phyloP scores from a whole-genome alignment of 129 eudicot genomes.

The Silybum marianum region DNA sequence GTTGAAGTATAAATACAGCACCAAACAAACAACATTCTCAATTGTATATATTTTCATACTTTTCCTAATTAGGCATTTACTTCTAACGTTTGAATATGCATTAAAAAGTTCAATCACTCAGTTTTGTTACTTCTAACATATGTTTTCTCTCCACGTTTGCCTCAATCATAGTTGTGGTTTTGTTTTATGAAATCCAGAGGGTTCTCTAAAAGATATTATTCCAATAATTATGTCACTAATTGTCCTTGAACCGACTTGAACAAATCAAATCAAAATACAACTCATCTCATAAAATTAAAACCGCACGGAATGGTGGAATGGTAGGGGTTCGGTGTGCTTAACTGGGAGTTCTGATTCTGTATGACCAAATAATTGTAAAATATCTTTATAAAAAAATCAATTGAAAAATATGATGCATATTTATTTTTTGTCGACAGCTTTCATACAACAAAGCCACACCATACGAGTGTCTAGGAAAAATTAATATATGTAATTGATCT shows the following conservation, averaged over 20 bases:
- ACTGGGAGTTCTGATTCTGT: neutral
- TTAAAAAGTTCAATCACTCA: neutral
- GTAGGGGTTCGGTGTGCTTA: neutral
- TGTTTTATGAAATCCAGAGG: neutral
- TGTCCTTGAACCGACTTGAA: neutral
- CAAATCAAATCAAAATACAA: neutral
- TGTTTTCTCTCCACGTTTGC: neutral
- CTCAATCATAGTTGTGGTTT: neutral
- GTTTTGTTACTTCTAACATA: too few relatives aligned
- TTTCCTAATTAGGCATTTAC: neutral
- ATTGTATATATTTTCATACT: neutral
- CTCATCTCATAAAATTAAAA: neutral
- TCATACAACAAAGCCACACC: neutral
- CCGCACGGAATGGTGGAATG: neutral
- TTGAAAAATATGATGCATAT: neutral
- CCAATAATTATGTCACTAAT: neutral
- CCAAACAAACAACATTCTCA: neutral
- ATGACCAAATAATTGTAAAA: neutral
- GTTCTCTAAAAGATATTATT: neutral
- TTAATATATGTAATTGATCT: neutral
- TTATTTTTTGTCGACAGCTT: neutral
- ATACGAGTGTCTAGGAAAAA: neutral
- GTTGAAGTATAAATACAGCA: neutral
- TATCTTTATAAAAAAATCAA: neutral
- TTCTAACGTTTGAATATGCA: neutral